Percentiles rank a stretch among this genome's conserved stretches.
Conservation (phyloP, 768 basidiomycete species). For the Suillus ampliporus region DNA sequence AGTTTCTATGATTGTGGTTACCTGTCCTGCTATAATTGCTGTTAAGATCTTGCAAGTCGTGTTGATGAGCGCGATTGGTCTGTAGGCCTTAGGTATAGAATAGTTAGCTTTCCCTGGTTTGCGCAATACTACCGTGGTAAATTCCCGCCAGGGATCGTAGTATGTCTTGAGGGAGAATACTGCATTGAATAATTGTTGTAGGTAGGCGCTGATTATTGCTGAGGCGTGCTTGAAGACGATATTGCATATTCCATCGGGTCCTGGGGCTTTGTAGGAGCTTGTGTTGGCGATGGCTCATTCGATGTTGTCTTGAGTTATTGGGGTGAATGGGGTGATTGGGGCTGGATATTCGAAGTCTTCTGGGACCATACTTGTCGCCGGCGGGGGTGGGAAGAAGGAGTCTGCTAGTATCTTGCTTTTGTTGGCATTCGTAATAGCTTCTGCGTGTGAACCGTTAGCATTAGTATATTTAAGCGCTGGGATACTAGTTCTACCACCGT, state of each 20-base stretch:
- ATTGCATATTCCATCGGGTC: constrained; percentile 37
- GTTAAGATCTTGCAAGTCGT: constrained; percentile 38
- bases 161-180: no score
- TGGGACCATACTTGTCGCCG: neutral
- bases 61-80: constrained; percentile 45
- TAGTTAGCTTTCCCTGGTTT: constrained; percentile 47
- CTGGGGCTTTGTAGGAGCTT: constrained; percentile 25
- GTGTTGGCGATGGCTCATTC: constrained; percentile 13
- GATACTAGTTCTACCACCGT: constrained; percentile 1
- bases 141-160: no score
- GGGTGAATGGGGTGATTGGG: neutral
- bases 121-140: neutral
- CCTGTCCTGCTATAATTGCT: constrained; percentile 30
- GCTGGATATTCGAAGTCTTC: constrained; percentile 12
- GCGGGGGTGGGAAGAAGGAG: constrained; percentile 32
- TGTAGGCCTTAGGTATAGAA: constrained; percentile 37
- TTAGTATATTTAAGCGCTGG: constrained; percentile 5
- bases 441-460: constrained; percentile 1
- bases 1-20: constrained; percentile 34
- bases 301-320: constrained; percentile 22
- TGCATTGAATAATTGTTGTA: no score
- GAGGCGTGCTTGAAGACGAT: constrained; percentile 18
- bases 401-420: constrained; percentile 24
- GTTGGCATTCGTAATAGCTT: constrained; percentile 19
- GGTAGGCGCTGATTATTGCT: no score